Percentiles rank a stretch among this genome's conserved stretches.
Conservation (phyloP, 768 basidiomycete species). For the Xanthoconium purpureum region DNA sequence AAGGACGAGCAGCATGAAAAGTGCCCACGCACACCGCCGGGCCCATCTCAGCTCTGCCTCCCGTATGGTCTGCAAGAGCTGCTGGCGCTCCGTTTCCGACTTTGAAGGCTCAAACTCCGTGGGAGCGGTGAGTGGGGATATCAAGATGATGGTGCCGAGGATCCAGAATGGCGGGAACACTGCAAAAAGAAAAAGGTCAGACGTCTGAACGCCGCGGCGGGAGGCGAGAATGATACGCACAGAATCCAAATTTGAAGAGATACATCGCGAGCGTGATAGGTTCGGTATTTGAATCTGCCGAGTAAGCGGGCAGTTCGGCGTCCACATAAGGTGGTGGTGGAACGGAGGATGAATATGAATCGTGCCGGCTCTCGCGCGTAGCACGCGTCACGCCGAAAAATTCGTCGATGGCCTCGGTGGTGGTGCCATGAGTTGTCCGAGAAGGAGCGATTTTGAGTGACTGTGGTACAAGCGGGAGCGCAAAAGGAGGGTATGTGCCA, state of each 20-base stretch:
- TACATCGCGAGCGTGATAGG: slow-evolving; percentile 45
- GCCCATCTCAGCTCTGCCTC: slow-evolving; percentile 42
- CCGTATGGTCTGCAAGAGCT: slow-evolving; percentile 33
- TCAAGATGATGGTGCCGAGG: slow-evolving; percentile 38
- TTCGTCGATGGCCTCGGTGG: slow-evolving; percentile 19
- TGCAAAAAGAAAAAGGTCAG: slow-evolving; percentile 13
- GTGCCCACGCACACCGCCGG: slow-evolving; percentile 26
- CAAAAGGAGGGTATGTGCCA: slow-evolving; percentile 1
- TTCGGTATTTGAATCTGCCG: slow-evolving; percentile 27
- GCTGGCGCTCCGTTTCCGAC: slow-evolving; percentile 33
- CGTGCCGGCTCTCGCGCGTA: slow-evolving; percentile 34
- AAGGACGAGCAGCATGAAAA: neutral
- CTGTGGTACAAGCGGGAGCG: slow-evolving; percentile 6
- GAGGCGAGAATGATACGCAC: slow-evolving; percentile 32
- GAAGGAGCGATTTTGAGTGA: slow-evolving; percentile 1
- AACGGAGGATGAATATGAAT: slow-evolving; percentile 3
- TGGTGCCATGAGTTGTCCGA: slow-evolving; percentile 3
- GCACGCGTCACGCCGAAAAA: slow-evolving; percentile 30
- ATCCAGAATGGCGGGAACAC: slow-evolving; percentile 53
- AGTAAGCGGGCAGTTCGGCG: slow-evolving; percentile 35
- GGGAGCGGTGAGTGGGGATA: slow-evolving; percentile 40
- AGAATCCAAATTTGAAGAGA: slow-evolving; percentile 49
- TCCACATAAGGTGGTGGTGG: slow-evolving; percentile 31
- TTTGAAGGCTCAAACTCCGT: slow-evolving; percentile 30
- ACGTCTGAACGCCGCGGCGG: neutral